Evolutionary conservation across 345 rosid genomes (phyloP).

Genomic region (Cardamine resedifolia): DNA sequence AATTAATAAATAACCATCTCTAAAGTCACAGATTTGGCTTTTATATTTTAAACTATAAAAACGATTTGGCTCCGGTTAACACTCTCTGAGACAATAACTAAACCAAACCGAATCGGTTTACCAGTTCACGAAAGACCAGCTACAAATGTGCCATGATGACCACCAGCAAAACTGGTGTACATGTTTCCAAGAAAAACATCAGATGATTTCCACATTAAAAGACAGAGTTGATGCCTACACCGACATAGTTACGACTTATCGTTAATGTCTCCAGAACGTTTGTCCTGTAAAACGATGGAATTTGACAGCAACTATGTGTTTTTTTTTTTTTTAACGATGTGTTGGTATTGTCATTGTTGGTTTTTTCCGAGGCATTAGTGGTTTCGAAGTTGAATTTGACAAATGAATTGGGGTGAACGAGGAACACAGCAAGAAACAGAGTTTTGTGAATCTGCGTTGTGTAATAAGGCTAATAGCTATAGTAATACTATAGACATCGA

Average conservation of each 20-base stretch:
- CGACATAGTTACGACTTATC: background rate
- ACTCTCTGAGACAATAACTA: background rate
- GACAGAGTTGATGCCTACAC: background rate
- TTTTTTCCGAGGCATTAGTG: background rate
- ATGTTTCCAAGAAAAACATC: background rate
- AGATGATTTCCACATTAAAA: no score
- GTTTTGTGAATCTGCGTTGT: background rate
- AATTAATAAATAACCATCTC: background rate
- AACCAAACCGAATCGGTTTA: background rate
- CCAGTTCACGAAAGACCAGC: background rate
- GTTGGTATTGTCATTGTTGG: background rate
- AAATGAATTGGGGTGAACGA: background rate
- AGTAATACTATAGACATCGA: background rate
- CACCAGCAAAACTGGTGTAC: background rate
- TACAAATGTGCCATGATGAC: background rate
- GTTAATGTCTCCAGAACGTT: background rate
- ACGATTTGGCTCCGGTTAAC: background rate
- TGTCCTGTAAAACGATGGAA: background rate
- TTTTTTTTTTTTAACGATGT: background rate
- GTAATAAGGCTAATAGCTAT: background rate
- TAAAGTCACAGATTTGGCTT: background rate
- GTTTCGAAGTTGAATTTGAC: background rate
- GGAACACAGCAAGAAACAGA: background rate
- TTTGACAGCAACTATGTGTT: no score
- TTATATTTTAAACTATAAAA: background rate